These are phyloP conservation scores for Vanrija sp. DNA, from an alignment of 1,284 basidiomycete species.

Conservation along the genomic window DNA sequence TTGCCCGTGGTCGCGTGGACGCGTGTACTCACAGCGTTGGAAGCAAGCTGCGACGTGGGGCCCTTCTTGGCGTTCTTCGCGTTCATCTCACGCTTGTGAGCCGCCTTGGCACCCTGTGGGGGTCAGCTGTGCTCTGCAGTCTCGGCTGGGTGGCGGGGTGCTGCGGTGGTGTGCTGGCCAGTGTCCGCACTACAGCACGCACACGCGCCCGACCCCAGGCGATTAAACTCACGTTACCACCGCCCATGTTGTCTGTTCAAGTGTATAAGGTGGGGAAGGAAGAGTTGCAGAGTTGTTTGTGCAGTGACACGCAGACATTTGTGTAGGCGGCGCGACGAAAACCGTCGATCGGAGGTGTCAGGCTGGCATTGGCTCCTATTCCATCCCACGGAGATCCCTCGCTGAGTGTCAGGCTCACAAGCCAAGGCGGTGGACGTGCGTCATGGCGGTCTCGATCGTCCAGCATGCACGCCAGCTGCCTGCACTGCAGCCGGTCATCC, in stretches of 20 bases:
- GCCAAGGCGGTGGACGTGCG: background rate
- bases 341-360: background rate
- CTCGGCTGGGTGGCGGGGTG: background rate
- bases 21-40: slow-evolving; percentile 41
- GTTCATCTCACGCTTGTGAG: slow-evolving; percentile 37
- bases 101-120: slow-evolving; percentile 47
- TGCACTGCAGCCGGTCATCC: background rate
- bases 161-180: background rate
- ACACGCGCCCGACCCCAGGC: background rate
- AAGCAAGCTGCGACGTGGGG: slow-evolving; percentile 42
- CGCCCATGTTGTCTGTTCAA: slow-evolving; percentile 28
- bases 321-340: background rate
- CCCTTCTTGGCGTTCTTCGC: slow-evolving; percentile 31
- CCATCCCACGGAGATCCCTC: too few relatives aligned
- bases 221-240: slow-evolving; percentile 36
- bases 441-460: background rate
- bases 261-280: background rate
- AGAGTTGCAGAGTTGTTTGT: background rate
- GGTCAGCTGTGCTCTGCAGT: slow-evolving; percentile 2
- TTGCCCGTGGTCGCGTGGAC: background rate
- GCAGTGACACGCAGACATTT: background rate
- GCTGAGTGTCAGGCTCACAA: slow-evolving; percentile 1
- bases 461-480: background rate
- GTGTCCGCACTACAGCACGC: background rate
- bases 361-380: background rate